phyloP scores from a whole-genome alignment of 2,329 filamentous ascomycete species.

The Didymella exigua region DNA sequence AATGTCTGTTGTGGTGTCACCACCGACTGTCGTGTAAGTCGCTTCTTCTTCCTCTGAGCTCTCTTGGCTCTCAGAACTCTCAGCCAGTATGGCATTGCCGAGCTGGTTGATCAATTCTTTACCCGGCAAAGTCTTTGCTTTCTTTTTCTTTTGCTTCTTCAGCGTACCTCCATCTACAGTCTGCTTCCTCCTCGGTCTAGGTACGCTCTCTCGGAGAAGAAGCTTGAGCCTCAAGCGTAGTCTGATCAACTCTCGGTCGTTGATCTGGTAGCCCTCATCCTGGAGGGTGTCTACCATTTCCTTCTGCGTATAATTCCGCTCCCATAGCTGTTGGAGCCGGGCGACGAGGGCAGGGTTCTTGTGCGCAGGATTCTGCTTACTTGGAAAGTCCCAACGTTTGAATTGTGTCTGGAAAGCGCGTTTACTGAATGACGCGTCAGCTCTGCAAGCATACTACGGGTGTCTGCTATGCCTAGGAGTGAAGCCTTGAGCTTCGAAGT shows the following conservation, averaged over 20 bases:
- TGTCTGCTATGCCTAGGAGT: conserved; percentile 64
- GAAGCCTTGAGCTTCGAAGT: conserved; percentile 67
- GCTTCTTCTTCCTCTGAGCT: conserved; percentile 19
- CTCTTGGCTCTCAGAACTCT: conserved; percentile 26
- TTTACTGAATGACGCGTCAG: conserved; percentile 59
- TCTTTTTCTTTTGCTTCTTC: conserved; percentile 22
- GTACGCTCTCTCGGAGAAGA: conserved; percentile 59
- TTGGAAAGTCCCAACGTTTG: conserved; percentile 78
- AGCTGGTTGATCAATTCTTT: conserved; percentile 35
- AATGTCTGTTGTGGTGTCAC: conserved; percentile 10
- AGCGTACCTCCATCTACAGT: conserved; percentile 18
- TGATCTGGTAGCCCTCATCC: conserved; percentile 75
- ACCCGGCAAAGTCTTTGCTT: conserved; percentile 19
- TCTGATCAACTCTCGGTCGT: conserved; percentile 71
- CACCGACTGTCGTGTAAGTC: background rate
- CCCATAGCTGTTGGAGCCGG: conserved; percentile 78
- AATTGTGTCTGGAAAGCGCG: conserved; percentile 78
- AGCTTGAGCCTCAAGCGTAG: conserved; percentile 72
- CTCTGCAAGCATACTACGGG: background rate
- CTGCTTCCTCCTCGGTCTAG: conserved; percentile 60
- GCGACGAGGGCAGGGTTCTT: conserved; percentile 70
- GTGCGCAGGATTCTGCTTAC: conserved; percentile 73
- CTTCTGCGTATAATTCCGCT: conserved; percentile 71
- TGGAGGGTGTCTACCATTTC: conserved; percentile 75
- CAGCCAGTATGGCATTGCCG: conserved; percentile 35